Percentiles rank a stretch among this genome's conserved stretches.
phyloP scores from a whole-genome alignment of 2,329 filamentous ascomycete species.

The Clarireedia homoeocarpa region DNA sequence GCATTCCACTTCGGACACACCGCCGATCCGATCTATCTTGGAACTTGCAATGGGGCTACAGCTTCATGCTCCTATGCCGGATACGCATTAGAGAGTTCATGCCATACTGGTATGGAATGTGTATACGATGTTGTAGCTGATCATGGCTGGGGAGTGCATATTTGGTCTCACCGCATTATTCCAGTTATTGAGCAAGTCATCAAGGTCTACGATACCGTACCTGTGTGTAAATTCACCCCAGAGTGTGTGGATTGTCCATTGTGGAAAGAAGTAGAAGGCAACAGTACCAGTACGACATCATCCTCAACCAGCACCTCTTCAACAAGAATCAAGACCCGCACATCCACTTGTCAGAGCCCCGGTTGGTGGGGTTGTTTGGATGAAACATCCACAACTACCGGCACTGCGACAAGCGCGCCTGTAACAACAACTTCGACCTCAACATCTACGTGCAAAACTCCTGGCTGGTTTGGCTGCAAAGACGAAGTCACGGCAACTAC shows the following conservation, averaged over 20 bases:
- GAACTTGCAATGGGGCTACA: constrained; percentile 83
- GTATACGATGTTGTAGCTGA: constrained; percentile 89
- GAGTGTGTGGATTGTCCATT: constrained; percentile 84
- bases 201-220: constrained; percentile 71
- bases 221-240: constrained; percentile 65
- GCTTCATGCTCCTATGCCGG: constrained; percentile 86
- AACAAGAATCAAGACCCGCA: constrained; percentile 60
- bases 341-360: constrained; percentile 81
- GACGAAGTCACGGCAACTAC: constrained; percentile 39
- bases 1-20: constrained; percentile 91
- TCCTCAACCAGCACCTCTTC: constrained; percentile 38
- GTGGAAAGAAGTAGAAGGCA: constrained; percentile 74
- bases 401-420: constrained; percentile 19
- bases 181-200: constrained; percentile 84
- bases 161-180: constrained; percentile 85
- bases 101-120: constrained; percentile 82
- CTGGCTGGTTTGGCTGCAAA: constrained; percentile 41
- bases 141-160: constrained; percentile 84
- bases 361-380: constrained; percentile 64
- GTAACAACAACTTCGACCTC: constrained; percentile 21
- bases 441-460: constrained; percentile 34
- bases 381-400: constrained; percentile 21
- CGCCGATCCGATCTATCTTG: constrained; percentile 90
- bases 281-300: constrained; percentile 68
- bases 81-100: constrained; percentile 89